Conservation (phyloP, 2,329 filamentous ascomycete species). For the Colletotrichum magnum region DNA sequence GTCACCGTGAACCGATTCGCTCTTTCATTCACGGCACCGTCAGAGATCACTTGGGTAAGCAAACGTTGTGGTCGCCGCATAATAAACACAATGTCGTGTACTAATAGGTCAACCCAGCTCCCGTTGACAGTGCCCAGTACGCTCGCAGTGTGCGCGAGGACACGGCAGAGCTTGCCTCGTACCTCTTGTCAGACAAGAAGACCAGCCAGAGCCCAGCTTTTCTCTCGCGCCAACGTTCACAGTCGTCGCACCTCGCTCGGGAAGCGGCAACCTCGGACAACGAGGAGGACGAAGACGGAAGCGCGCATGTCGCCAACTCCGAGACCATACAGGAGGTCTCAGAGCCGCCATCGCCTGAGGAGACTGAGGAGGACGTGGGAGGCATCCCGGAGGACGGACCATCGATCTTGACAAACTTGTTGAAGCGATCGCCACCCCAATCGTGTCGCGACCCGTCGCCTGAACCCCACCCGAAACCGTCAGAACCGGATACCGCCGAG, state of each 20-base stretch:
- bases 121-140: slow-evolving; percentile 79
- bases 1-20: slow-evolving; percentile 75
- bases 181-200: slow-evolving; percentile 78
- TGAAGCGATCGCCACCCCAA: slow-evolving; percentile 64
- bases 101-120: slow-evolving; percentile 48
- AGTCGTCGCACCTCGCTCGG: slow-evolving; percentile 48
- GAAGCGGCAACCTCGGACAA: slow-evolving; percentile 46
- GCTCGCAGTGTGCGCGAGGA: slow-evolving; percentile 86
- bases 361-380: slow-evolving; percentile 45
- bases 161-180: slow-evolving; percentile 88
- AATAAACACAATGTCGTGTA: background rate
- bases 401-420: slow-evolving; percentile 64
- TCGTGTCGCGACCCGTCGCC: slow-evolving; percentile 45
- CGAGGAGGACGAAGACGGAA: slow-evolving; percentile 44
- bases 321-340: slow-evolving; percentile 74
- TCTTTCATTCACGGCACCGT: slow-evolving; percentile 79
- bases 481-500: slow-evolving; percentile 16
- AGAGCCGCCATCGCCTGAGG: slow-evolving; percentile 65
- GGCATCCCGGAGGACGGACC: slow-evolving; percentile 50
- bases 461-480: slow-evolving; percentile 43
- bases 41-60: slow-evolving; percentile 71
- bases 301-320: slow-evolving; percentile 48
- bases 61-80: slow-evolving; percentile 4
- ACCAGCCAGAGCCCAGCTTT: slow-evolving; percentile 61
- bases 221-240: slow-evolving; percentile 56